Evolutionary conservation across 257 asterid genomes (phyloP).

Genomic region (Striga asiatica): DNA sequence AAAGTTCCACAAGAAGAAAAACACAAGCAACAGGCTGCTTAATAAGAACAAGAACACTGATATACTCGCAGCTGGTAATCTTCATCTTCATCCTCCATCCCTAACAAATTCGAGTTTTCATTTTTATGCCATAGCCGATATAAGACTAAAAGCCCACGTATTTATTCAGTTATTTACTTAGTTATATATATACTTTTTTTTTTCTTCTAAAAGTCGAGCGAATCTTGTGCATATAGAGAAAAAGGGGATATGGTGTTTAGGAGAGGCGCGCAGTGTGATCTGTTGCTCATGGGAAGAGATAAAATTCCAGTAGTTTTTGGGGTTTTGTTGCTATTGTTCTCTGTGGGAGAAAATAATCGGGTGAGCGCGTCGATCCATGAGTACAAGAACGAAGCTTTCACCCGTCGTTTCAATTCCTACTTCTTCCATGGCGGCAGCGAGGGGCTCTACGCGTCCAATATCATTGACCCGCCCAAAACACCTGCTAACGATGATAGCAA

Average conservation of each 20-base stretch:
- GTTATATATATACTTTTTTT: background rate
- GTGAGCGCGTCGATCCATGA: constrained; percentile 93
- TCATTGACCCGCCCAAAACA: constrained; percentile 28
- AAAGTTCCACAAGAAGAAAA: background rate
- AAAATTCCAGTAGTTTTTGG: constrained; percentile 19
- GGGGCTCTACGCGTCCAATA: constrained; percentile 85
- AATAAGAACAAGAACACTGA: background rate
- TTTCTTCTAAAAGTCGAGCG: constrained; percentile 1
- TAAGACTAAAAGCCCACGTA: background rate
- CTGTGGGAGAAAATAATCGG: constrained; percentile 21
- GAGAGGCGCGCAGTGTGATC: constrained; percentile 33
- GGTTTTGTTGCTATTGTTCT: constrained; percentile 25
- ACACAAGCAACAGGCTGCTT: background rate
- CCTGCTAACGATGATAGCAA: constrained; percentile 33
- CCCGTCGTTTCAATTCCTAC: constrained; percentile 77
- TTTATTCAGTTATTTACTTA: background rate
- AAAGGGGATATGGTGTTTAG: constrained; percentile 18
- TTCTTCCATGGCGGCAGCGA: constrained; percentile 97
- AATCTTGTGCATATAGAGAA: background rate
- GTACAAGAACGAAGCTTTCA: constrained; percentile 69
- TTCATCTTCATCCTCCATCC: constrained; percentile 23
- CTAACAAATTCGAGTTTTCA: background rate
- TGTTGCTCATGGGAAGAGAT: constrained; percentile 14
- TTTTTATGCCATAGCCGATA: background rate
- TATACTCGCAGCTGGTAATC: constrained; percentile 8